A percentile compares a stretch with the other conserved stretches of the same genome.
Conservation (phyloP, 2,329 filamentous ascomycete species). For the Zymoseptoria brevis region DNA sequence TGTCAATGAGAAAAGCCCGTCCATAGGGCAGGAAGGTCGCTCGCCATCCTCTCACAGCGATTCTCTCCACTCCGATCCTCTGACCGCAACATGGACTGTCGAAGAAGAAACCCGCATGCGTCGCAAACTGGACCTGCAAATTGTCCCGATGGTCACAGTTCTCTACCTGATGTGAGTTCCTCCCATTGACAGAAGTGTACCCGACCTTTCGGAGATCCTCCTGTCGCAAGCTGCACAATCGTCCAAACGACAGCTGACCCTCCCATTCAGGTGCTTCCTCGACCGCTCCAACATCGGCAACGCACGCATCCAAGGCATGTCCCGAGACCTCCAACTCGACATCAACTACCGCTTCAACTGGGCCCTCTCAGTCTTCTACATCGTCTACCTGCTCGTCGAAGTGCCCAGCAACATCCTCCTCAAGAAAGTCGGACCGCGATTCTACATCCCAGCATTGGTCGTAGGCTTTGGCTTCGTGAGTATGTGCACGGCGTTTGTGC, state of each 20-base stretch:
- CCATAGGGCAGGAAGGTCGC: not conserved
- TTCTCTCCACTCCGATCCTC: not conserved
- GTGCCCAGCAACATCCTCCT: conserved; percentile 33
- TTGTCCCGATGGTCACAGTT: conserved; percentile 53
- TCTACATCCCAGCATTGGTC: conserved; percentile 45
- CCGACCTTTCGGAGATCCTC: conserved; percentile 3
- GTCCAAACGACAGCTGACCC: conserved; percentile 34
- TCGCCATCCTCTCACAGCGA: not conserved
- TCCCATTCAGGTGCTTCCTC: conserved; percentile 13
- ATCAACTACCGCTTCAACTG: conserved; percentile 29
- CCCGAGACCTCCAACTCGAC: conserved; percentile 32
- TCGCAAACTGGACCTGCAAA: conserved; percentile 46
- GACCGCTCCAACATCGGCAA: conserved; percentile 8
- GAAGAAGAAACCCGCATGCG: conserved; percentile 40
- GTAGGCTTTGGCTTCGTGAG: conserved; percentile 50
- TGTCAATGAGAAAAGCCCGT: not conserved
- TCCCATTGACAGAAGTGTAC: conserved; percentile 5
- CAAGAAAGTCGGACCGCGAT: conserved; percentile 33
- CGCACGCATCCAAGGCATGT: conserved; percentile 12
- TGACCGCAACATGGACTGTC: conserved; percentile 10
- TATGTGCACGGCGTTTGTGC: conserved; percentile 26
- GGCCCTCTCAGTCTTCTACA: conserved; percentile 33
- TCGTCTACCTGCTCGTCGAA: conserved; percentile 31
- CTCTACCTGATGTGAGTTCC: conserved; percentile 51
- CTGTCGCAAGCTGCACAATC: conserved; percentile 8